Base-by-base conservation (phyloP, 164 flowering plant genomes). In the Houttuynia cordata region DNA sequence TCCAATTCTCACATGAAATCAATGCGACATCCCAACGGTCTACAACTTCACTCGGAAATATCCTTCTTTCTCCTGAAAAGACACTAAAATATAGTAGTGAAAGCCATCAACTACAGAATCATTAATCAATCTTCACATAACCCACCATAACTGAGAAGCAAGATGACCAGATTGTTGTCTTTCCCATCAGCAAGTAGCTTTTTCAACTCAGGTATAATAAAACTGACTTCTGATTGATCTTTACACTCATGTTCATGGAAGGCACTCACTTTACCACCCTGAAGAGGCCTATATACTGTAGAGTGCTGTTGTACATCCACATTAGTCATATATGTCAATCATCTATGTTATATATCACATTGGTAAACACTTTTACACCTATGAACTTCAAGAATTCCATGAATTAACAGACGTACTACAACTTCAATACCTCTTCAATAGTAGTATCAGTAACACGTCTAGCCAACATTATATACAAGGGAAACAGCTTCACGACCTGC, bases 61-160 rank as follows among this genome's bases (percentile, higher is more conserved):
- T 73, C 47, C 51, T 66, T 1, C 52, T 45, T 58, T 65, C 85
- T 63, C 75, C 88, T 80, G 71, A 72, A 75, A 70, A 34, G 54
- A 57, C 2, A 18, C 3, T 53, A 12, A 45, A 12, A 10, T 45
- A 8, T 12, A 45, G 12, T 45, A 17, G 9, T 45, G 49, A 7
- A 10, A 45, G 17, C 14, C 49, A 3, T 45, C 49, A 45, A 45
- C 17, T 12, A 8, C 5, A 45, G 49, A 45, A 45, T 45, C 8
- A 45, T 12, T 12, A 12, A 45, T 45, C 2, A 6, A 30, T 30
- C 37, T 30, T 30, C 24, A 30, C 18, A 53, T 10, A 62, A 8
- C 51, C 69, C 81, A 88, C 96, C 96, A 73, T 73, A 76, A 77
- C 81, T 83, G 67, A 88, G 73, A 71, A 86, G 70, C 72, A 86